These are phyloP conservation scores for Podospora fimiseda DNA, from an alignment of 495 filamentous ascomycete species.

Conservation along the genomic window DNA sequence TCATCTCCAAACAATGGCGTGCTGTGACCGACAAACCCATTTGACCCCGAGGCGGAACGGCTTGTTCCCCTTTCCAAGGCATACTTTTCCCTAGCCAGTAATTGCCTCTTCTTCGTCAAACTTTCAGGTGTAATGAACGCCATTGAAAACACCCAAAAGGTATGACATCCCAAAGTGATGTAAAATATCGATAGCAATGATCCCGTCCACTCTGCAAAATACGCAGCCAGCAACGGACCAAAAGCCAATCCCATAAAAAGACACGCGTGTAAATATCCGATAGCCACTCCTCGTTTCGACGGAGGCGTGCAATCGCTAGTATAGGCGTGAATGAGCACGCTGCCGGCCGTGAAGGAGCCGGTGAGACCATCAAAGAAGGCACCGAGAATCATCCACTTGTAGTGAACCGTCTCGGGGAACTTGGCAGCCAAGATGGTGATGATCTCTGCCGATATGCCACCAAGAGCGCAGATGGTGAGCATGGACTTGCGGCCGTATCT, in stretches of 20 bases:
- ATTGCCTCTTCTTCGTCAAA: slow-evolving; percentile 60
- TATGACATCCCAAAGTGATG: slow-evolving; percentile 62
- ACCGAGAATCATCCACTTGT: slow-evolving; percentile 69
- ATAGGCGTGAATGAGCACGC: slow-evolving; percentile 79
- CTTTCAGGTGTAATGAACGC: slow-evolving; percentile 74
- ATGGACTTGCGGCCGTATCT: slow-evolving; percentile 72
- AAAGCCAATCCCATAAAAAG: slow-evolving; percentile 81
- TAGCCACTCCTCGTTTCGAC: slow-evolving; percentile 70
- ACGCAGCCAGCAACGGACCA: slow-evolving; percentile 73
- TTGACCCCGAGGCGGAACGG: slow-evolving; percentile 10
- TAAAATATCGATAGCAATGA: slow-evolving; percentile 71
- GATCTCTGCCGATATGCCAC: slow-evolving; percentile 61
- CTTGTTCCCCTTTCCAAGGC: slow-evolving; percentile 23
- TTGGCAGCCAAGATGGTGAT: slow-evolving; percentile 70
- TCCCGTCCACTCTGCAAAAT: slow-evolving; percentile 64
- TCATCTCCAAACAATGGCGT: slow-evolving; percentile 16
- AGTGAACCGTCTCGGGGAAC: slow-evolving; percentile 62
- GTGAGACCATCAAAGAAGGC: slow-evolving; percentile 71
- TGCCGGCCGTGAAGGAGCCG: slow-evolving; percentile 77
- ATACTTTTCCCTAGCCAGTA: slow-evolving; percentile 60
- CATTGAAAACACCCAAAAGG: slow-evolving; percentile 62
- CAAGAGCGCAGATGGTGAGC: slow-evolving; percentile 60
- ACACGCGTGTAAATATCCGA: slow-evolving; percentile 82
- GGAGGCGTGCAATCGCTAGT: slow-evolving; percentile 81
- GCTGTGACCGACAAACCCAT: not conserved